Evolutionary conservation across 805 yeast genomes (phyloP).

Genomic region (Hanseniaspora lindneri): DNA sequence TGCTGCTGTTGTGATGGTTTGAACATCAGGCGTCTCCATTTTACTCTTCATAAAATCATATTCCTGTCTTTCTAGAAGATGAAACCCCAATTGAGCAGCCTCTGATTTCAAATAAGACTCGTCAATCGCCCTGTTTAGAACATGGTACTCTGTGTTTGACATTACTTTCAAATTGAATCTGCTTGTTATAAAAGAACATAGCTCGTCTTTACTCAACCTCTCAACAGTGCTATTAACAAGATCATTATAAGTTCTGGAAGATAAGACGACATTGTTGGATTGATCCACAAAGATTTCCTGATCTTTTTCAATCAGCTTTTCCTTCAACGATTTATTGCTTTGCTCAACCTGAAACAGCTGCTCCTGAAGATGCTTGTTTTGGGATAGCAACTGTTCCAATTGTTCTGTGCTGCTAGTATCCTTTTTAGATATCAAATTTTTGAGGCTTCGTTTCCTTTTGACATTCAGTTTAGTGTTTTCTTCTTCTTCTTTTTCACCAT

Average conservation of each 20-base stretch:
- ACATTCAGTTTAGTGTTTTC: too few species aligned
- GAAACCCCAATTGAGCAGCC: conserved; percentile 22
- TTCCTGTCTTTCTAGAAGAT: conserved; percentile 26
- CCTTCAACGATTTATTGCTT: conserved; percentile 19
- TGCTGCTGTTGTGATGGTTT: conserved; percentile 19
- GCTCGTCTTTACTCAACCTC: conserved; percentile 19
- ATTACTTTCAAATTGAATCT: conserved; percentile 22
- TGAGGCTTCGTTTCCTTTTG: conserved; percentile 15
- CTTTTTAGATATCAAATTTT: conserved; percentile 16
- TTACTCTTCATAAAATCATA: conserved; percentile 19
- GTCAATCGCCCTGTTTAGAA: conserved; percentile 18
- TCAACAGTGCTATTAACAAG: conserved; percentile 16
- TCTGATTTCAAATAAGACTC: conserved; percentile 20
- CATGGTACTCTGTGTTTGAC: conserved; percentile 23
- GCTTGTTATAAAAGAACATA: conserved; percentile 18
- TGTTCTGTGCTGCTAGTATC: conserved; percentile 1
- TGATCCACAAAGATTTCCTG: conserved; percentile 15
- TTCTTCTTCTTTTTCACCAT: too few species aligned
- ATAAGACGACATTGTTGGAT: conserved; percentile 22
- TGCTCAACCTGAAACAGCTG: conserved; percentile 22
- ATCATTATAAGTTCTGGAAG: conserved; percentile 17
- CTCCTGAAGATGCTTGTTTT: conserved; percentile 2
- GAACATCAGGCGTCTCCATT: conserved; percentile 22
- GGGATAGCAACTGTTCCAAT: conserved; percentile 1
- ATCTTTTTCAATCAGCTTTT: conserved; percentile 19